phyloP scores from a whole-genome alignment of 805 yeast species.

The Cyberlindnera americana region DNA sequence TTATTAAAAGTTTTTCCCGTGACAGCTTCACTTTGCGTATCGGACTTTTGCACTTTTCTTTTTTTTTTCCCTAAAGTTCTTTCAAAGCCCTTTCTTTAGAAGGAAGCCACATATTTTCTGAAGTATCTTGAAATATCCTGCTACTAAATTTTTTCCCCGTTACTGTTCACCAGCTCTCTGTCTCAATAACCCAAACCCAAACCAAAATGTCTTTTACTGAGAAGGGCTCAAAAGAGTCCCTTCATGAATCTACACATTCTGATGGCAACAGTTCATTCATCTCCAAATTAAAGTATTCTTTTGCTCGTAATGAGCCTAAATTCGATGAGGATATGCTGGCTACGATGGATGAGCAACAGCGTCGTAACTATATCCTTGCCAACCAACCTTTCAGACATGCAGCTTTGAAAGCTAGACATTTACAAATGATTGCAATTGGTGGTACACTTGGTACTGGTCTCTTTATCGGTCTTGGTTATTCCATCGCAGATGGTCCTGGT shows the following conservation, averaged over 20 bases:
- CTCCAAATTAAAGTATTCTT: conserved; percentile 18
- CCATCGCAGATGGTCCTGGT: conserved; percentile 60
- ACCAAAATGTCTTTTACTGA: conserved; percentile 6
- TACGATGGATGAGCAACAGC: conserved; percentile 21
- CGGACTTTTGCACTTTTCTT: too few relatives aligned
- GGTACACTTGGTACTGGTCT: conserved; percentile 73
- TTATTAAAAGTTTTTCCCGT: neutral
- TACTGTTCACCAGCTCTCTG: neutral
- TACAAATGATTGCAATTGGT: conserved; percentile 68
- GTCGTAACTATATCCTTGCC: conserved; percentile 26
- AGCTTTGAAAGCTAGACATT: conserved; percentile 51
- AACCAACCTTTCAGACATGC: conserved; percentile 34
- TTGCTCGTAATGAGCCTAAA: conserved; percentile 22
- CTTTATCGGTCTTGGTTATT: conserved; percentile 61
- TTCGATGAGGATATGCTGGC: conserved; percentile 20
- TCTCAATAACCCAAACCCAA: neutral
- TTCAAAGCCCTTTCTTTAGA: neutral
- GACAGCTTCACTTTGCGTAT: too few relatives aligned
- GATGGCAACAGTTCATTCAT: neutral
- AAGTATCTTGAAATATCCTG: too few relatives aligned
- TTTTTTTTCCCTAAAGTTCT: neutral
- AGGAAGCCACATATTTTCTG: too few relatives aligned
- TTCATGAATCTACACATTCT: conserved; percentile 2
- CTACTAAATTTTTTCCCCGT: too few relatives aligned
- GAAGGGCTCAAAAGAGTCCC: conserved; percentile 3